Base-by-base conservation (phyloP, 345 rosid genomes). In the Leavenworthia alabamica region DNA sequence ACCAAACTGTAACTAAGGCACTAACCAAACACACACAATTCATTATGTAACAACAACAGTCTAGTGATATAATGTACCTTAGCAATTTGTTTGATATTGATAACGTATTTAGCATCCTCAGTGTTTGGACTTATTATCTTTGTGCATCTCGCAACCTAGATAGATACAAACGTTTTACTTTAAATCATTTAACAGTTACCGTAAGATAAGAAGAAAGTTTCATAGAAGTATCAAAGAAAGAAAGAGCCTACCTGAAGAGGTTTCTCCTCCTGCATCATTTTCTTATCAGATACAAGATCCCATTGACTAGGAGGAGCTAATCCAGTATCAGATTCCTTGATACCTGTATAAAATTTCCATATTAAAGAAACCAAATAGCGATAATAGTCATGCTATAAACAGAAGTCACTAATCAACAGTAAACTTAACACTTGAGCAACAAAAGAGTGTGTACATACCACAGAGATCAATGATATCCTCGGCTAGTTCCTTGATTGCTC, bases 231-330 rank as follows among this genome's bases (percentile, higher is more conserved):
- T 3, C 16, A 5, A 29, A 15, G 7, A 33, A 44, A 16, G 62
- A 53, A 29, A 5, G 8, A 3, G 8, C 13, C 2, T 56, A 72
- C 71, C 82, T 93, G 99, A 44, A 93, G 95, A 6, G 97, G 99
- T 57, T 93, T 96, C 74, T 93, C 99, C 68, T 93, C 99, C 67
- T 93, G 99, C 99, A 93, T 93, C 99, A 93, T 93, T 61, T 89
- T 95, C 59, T 93, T 93, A 60, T 93, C 99, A 1, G 99, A 93
- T 11, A 93, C 99, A 56, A 93, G 99, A 80, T 93, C 99, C 99
- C 99, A 93, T 42, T 93, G 99, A 61, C 97, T 89, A 3, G 99
- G 99, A 43, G 96, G 86, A 63, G 97, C 97, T 66, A 93, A 74
- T 8, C 99, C 97, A 33, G 97, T 93, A 49, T 89, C 99, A 35